Percentiles rank a stretch among this genome's conserved stretches.
phyloP scores from a whole-genome alignment of 2,329 filamentous ascomycete species.

The Epicoccum sorghinum region DNA sequence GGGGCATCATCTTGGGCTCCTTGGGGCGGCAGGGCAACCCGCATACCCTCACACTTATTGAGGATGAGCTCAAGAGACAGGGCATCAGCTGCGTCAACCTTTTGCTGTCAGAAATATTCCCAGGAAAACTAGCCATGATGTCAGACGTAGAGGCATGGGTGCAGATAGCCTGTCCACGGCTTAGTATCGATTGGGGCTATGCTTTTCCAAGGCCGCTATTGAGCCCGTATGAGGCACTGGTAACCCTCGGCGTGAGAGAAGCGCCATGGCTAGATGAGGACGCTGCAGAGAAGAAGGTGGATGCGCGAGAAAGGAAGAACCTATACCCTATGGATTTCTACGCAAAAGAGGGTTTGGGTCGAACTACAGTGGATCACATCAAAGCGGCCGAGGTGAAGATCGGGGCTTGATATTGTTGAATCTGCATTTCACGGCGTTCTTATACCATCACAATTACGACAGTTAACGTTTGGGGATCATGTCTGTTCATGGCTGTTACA shows the following conservation, averaged over 20 bases:
- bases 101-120: slow-evolving; percentile 92
- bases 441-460: neutral
- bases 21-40: slow-evolving; percentile 95
- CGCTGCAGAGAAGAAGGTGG: slow-evolving; percentile 25
- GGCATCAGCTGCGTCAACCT: slow-evolving; percentile 85
- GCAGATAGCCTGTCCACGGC: slow-evolving; percentile 91
- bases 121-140: slow-evolving; percentile 93
- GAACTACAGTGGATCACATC: slow-evolving; percentile 62
- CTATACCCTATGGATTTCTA: slow-evolving; percentile 99
- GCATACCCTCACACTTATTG: slow-evolving; percentile 86
- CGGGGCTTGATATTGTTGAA: neutral
- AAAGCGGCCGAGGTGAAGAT: slow-evolving; percentile 26
- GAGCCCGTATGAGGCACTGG: slow-evolving; percentile 93
- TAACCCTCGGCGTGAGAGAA: slow-evolving; percentile 80
- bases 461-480: neutral
- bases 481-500: neutral
- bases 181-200: slow-evolving; percentile 99
- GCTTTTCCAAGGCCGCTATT: slow-evolving; percentile 87
- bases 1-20: slow-evolving; percentile 93
- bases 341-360: slow-evolving; percentile 84
- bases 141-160: slow-evolving; percentile 95
- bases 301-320: slow-evolving; percentile 57
- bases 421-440: slow-evolving; percentile 2
- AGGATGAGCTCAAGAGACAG: slow-evolving; percentile 71
- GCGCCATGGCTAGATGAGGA: slow-evolving; percentile 62